Percentiles rank a stretch among this genome's conserved stretches.
These are phyloP conservation scores for Eudorina sp. DNA, from an alignment of 139 green algal species.

Conservation along the genomic window DNA sequence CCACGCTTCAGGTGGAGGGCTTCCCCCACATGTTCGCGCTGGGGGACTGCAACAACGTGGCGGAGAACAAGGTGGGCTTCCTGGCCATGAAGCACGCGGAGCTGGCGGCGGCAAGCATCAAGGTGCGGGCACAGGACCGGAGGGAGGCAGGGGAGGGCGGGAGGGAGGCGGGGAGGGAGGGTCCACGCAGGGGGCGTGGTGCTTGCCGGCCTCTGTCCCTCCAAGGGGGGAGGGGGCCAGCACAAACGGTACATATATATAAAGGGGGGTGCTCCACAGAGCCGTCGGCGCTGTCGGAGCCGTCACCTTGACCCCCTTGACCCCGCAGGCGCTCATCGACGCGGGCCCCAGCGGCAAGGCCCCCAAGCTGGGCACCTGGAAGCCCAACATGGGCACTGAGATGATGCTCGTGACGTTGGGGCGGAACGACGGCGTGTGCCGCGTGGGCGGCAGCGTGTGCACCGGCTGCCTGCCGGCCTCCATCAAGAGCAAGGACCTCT, in stretches of 20 bases:
- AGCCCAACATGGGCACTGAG: not conserved
- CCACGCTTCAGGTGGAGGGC: slow-evolving; percentile 35
- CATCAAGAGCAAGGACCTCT: slow-evolving; percentile 27
- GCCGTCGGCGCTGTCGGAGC: too few species aligned
- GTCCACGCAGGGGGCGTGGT: too few species aligned
- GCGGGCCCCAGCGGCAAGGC: not conserved
- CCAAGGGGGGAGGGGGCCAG: too few species aligned
- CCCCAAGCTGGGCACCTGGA: not conserved
- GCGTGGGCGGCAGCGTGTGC: not conserved
- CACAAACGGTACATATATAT: too few species aligned
- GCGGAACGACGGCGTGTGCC: not conserved
- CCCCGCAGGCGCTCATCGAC: not conserved
- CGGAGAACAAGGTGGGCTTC: slow-evolving; percentile 28
- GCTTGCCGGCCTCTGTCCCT: too few species aligned
- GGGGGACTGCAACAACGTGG: slow-evolving; percentile 37
- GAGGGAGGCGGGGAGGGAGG: too few species aligned
- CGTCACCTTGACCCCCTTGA: too few species aligned
- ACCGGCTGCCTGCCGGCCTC: slow-evolving; percentile 20
- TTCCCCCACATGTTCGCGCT: slow-evolving; percentile 42
- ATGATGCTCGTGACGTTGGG: slow-evolving; percentile 41
- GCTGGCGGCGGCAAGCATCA: slow-evolving; percentile 30
- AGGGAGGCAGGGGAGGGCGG: not conserved
- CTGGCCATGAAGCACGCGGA: slow-evolving; percentile 11
- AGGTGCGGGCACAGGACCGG: not conserved
- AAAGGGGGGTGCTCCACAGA: too few species aligned